Conservation (phyloP, 768 basidiomycete genomes). For the Leccinum broughii region DNA sequence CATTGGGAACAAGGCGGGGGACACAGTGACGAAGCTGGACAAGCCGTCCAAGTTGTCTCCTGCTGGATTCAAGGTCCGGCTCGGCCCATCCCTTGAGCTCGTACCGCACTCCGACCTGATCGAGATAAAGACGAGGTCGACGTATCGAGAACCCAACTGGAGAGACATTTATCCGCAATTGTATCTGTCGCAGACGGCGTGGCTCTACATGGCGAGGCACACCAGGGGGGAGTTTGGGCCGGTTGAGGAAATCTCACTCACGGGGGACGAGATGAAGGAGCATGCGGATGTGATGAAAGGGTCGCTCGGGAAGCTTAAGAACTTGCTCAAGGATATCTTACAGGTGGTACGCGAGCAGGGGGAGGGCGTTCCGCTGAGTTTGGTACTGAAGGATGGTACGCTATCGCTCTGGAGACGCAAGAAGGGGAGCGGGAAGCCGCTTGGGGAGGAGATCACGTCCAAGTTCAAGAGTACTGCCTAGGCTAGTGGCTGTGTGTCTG, state of each 20-base stretch:
- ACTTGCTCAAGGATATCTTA: conserved; percentile 40
- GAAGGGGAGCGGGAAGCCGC: conserved; percentile 22
- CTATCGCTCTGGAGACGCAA: conserved; percentile 53
- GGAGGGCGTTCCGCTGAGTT: conserved; percentile 49
- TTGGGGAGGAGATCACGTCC: conserved; percentile 22
- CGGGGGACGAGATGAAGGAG: conserved; percentile 27
- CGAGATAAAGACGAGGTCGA: conserved; percentile 37
- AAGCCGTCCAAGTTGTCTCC: neutral
- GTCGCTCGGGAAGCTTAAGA: conserved; percentile 29
- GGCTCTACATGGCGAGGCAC: conserved; percentile 62
- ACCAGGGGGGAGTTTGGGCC: conserved; percentile 50
- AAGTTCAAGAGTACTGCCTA: conserved; percentile 15
- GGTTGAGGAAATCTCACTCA: conserved; percentile 47
- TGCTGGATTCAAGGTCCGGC: conserved; percentile 21
- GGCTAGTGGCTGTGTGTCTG: neutral
- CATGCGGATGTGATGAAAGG: conserved; percentile 22
- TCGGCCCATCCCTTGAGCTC: conserved; percentile 27
- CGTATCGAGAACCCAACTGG: conserved; percentile 48
- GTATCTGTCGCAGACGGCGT: conserved; percentile 65
- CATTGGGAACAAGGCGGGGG: conserved; percentile 1
- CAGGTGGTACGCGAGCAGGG: conserved; percentile 53
- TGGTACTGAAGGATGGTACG: conserved; percentile 49
- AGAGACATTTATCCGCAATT: conserved; percentile 63
- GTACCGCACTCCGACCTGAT: conserved; percentile 38
- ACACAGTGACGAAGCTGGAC: neutral